Conservation (phyloP, 1,139 yeast genomes). For the Saccharomyces hybrid region DNA sequence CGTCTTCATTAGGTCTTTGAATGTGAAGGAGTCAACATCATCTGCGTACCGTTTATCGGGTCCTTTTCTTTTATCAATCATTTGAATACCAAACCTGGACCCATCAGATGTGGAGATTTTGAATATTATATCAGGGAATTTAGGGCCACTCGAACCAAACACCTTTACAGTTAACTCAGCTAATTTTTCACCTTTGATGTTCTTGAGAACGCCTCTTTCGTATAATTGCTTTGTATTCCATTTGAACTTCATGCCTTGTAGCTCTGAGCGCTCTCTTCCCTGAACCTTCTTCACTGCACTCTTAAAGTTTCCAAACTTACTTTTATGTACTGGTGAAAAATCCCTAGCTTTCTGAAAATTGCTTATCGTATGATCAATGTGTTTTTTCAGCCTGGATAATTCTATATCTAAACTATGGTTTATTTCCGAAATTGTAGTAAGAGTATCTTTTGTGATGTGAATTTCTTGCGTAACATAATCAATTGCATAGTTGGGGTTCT, state of each 20-base stretch:
- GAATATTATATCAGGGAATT: constrained; percentile 62
- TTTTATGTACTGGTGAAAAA: constrained; percentile 19
- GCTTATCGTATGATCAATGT: constrained; percentile 14
- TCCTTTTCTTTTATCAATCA: constrained; percentile 26
- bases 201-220: constrained; percentile 64
- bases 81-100: constrained; percentile 27
- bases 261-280: constrained; percentile 12
- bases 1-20: constrained; percentile 18
- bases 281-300: constrained; percentile 51
- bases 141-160: constrained; percentile 41
- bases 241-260: constrained; percentile 35
- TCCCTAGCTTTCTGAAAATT: constrained; percentile 17
- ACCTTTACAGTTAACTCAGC: constrained; percentile 37
- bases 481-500: constrained; percentile 68
- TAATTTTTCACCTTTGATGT: constrained; percentile 45
- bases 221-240: constrained; percentile 68
- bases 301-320: constrained; percentile 34
- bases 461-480: constrained; percentile 56
- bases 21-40: constrained; percentile 23
- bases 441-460: constrained; percentile 50
- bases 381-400: constrained; percentile 8
- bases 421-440: constrained; percentile 30
- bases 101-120: constrained; percentile 60
- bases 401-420: constrained; percentile 12
- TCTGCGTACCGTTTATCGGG: constrained; percentile 19